phyloP scores from a whole-genome alignment of 2,329 filamentous ascomycete genomes.

The Fusarium denticulatum region DNA sequence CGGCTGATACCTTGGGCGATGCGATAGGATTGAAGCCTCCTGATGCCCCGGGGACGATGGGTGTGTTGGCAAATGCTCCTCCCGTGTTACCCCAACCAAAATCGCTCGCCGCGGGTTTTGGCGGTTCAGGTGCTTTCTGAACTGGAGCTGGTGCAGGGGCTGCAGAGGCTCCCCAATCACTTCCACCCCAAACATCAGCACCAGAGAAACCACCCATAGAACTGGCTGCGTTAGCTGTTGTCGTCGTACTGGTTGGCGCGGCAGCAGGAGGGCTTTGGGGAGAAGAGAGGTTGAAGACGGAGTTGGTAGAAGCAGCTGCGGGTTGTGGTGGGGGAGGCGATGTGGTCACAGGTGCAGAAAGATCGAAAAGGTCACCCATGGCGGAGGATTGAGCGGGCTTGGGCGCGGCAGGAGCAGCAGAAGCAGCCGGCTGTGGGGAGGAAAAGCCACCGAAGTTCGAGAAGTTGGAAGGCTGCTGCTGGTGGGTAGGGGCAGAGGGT shows the following conservation, averaged over 20 bases:
- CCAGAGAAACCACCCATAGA: constrained; percentile 55
- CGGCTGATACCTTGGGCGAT: constrained; percentile 77
- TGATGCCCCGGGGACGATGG: constrained; percentile 69
- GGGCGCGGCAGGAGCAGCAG: constrained; percentile 48
- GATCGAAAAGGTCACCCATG: constrained; percentile 84
- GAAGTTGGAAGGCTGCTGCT: constrained; percentile 64
- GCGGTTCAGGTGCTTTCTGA: constrained; percentile 70
- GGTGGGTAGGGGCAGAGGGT: constrained; percentile 59
- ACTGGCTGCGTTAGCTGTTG: constrained; percentile 44
- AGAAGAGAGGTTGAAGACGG: constrained; percentile 84
- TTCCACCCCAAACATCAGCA: constrained; percentile 85
- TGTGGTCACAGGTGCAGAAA: constrained; percentile 65
- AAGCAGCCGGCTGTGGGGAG: constrained; percentile 53
- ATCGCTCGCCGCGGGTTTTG: constrained; percentile 63
- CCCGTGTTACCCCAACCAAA: constrained; percentile 66
- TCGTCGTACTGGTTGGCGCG: constrained; percentile 53
- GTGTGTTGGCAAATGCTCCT: constrained; percentile 64
- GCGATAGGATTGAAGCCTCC: constrained; percentile 68
- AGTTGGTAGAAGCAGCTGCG: constrained; percentile 60
- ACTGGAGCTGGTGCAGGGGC: constrained; percentile 56
- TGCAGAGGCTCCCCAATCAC: constrained; percentile 80
- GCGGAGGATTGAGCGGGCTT: constrained; percentile 63
- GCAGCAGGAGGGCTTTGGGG: constrained; percentile 58
- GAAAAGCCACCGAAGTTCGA: constrained; percentile 72
- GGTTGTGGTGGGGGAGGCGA: constrained; percentile 55